Base-by-base conservation (phyloP, 352 stramenopile genomes). In the Peronospora belbahrii region DNA sequence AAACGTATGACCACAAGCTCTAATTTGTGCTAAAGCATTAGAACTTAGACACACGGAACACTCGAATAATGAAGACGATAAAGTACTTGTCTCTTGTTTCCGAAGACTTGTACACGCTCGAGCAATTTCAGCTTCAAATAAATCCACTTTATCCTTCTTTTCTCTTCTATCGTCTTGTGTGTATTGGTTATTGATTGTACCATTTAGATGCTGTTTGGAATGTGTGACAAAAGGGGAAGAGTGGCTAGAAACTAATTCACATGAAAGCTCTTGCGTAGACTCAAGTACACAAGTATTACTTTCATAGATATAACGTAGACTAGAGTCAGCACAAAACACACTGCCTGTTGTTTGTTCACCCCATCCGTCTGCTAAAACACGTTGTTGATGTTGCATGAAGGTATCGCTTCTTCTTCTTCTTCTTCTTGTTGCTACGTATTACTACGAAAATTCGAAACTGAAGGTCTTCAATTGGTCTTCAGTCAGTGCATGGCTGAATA, bases 241-340 rank as follows among this genome's bases (percentile, higher is more conserved):
- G n/a, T n/a, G n/a, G n/a, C n/a, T n/a, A n/a, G n/a, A n/a, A n/a
- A n/a, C n/a, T n/a, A n/a, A n/a, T n/a, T n/a, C n/a, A n/a, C n/a
- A n/a, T n/a, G n/a, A n/a, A n/a, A n/a, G n/a, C n/a, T n/a, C n/a
- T n/a, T n/a, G n/a, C n/a, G n/a, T n/a, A n/a, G n/a, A n/a, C 10
- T 33, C 7, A 7, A 14, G 2, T 0, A 42, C 19, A n/a, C 9
- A 23, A 9, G 25, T 42, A 28, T 70, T 54, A 43, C 52, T 67
- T 56, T 89, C 74, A 59, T 89, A 89, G 45, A 89, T 82, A 52
- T 75, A 87, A 13, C 75, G 77, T 31, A 89, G 68, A 63, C 74
- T 85, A 48, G 77, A 89, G 44, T 89, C 77, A 40, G 74, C 77
- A 59, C 77, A 89, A 62, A 89, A 89, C 49, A 89, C 77, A 56